Evolutionary conservation across 139 green algal species (phyloP).

Genomic region (Asterochloris erici): DNA sequence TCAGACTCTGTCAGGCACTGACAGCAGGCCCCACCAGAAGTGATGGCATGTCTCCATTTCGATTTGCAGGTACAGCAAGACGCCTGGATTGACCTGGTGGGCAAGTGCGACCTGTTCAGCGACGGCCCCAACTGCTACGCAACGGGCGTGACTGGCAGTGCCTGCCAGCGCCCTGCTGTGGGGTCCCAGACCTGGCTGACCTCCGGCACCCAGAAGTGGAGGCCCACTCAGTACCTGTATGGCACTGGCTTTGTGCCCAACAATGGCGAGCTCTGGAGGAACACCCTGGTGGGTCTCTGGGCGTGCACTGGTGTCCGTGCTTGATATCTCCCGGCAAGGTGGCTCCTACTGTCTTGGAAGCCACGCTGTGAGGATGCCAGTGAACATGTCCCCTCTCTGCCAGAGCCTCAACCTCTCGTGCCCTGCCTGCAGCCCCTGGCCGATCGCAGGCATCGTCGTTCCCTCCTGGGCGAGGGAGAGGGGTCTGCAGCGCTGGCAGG

Average conservation of each 20-base stretch:
- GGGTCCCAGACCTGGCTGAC: neutral
- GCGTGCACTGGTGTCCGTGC: no score
- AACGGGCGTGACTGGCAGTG: constrained; percentile 2
- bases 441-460: no score
- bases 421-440: no score
- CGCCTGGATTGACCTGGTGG: neutral
- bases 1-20: no score
- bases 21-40: no score
- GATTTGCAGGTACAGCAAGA: neutral
- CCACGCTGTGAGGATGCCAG: no score
- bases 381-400: no score
- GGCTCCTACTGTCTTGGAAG: no score
- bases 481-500: neutral
- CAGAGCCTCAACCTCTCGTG: no score
- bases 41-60: no score
- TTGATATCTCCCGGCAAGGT: no score
- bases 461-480: neutral
- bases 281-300: no score
- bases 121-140: neutral
- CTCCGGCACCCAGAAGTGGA: neutral
- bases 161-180: neutral
- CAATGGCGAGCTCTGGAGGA: constrained; percentile 1
- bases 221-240: constrained; percentile 4
- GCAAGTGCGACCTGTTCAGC: constrained; percentile 12
- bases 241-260: constrained; percentile 20